Evolutionary conservation across 495 filamentous ascomycete species (phyloP), one percentile per base, ranked within the genome.

Genomic region (Pyrenula massariospora): DNA sequence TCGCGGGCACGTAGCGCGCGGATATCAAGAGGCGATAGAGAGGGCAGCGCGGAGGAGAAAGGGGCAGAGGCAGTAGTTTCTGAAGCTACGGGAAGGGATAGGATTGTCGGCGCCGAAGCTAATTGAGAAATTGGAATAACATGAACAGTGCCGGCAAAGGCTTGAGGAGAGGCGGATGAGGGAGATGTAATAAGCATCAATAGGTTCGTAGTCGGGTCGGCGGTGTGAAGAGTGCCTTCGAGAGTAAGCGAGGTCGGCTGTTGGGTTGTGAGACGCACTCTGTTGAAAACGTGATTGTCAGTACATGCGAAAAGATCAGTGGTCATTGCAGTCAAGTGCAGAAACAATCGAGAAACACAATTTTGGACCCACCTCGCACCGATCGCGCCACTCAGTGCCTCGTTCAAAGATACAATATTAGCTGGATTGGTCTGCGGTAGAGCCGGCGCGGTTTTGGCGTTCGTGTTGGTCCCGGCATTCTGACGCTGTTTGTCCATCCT

Each of bases 211-310:
- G 82, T 73, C 31, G 83, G 80, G 64, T 79, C 82, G 54, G 79
- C 79, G n/a, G 85, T 83, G 66, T 81, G 86, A 52, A 88, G 73
- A 15, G 73, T 81, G 56, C 85, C 85, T 66, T 86, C 83, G 54
- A 81, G 67, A 25, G 70, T 81, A 54, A 70, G 64, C 36, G 63
- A 69, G 25, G 69, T 71, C 47, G 77, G 70, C 23, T 77, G 70
- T 25, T 76, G 75, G 42, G 82, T 85, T 25, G 74, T 80, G 60
- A 87, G 65, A 60, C 78, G 81, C 58, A 88, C 72, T 49, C 85
- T 87, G 61, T 31, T 22, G 48, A 54, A 58, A 42, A 31, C 50
- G 24, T 42, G 47, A 55, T 22, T 52, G 53, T 25, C 15, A 36
- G 3, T 1, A 50, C 47, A 22, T 31, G 12, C 24, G 12, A 50